Conservation (phyloP, 306 rosid species). For the Cucurbita pepo region DNA sequence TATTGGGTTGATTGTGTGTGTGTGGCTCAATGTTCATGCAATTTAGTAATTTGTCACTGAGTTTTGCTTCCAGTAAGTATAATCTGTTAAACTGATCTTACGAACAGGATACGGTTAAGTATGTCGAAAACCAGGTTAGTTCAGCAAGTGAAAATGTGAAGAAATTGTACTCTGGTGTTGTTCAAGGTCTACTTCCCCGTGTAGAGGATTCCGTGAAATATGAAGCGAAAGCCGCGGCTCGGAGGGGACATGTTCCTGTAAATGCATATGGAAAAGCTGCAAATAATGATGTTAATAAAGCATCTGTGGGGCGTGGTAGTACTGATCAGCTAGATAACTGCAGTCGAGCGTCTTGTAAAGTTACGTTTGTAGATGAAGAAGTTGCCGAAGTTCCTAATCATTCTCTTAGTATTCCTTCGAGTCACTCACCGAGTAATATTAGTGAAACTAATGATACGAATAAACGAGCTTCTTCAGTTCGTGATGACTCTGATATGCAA, state of each 20-base stretch:
- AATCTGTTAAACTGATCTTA: neutral
- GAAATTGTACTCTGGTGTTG: constrained; percentile 51
- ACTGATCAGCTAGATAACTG: constrained; percentile 14
- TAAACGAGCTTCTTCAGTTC: neutral
- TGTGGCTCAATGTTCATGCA: neutral
- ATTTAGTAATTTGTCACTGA: neutral
- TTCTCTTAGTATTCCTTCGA: neutral
- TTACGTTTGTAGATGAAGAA: constrained; percentile 9
- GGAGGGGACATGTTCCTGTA: constrained; percentile 4
- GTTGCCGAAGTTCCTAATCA: constrained; percentile 2
- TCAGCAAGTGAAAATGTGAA: constrained; percentile 53
- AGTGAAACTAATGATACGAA: neutral
- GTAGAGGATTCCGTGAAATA: constrained; percentile 14
- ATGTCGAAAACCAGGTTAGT: constrained; percentile 54
- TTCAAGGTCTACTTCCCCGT: constrained; percentile 43
- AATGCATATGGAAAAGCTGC: constrained; percentile 15
- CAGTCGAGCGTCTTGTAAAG: constrained; percentile 7
- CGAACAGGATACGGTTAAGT: constrained; percentile 55
- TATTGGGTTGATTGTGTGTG: neutral
- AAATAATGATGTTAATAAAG: constrained; percentile 10
- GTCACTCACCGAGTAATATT: neutral
- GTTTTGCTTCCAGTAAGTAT: neutral
- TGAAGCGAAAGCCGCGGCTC: constrained; percentile 18
- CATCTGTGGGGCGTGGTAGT: constrained; percentile 11
- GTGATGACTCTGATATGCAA: neutral